Conservation (phyloP, 768 basidiomycete species). For the Cystoderma amianthinum region DNA sequence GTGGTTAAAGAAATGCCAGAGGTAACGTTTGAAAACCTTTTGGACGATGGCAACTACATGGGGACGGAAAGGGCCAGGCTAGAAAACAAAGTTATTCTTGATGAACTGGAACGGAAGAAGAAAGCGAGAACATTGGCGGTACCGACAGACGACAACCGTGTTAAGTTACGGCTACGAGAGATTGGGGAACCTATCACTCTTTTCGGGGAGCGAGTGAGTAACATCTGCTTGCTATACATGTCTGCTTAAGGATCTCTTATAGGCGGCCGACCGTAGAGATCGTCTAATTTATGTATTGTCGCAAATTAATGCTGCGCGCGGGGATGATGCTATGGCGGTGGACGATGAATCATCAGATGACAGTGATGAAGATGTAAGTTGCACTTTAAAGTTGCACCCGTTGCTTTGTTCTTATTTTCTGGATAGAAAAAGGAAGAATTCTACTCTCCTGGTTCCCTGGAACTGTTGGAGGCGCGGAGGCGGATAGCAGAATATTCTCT, state of each 20-base stretch:
- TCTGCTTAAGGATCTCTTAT: constrained; percentile 11
- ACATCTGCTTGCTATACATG: neutral
- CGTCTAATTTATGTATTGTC: constrained; percentile 92
- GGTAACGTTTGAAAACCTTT: constrained; percentile 67
- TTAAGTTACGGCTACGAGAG: constrained; percentile 83
- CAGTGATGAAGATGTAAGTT: constrained; percentile 68
- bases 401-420: constrained; percentile 5
- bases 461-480: constrained; percentile 79
- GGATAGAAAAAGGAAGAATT: constrained; percentile 98
- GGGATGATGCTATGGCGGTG: constrained; percentile 72
- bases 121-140: constrained; percentile 89
- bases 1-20: constrained; percentile 47
- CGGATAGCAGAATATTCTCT: constrained; percentile 91
- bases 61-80: constrained; percentile 69
- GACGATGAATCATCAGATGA: constrained; percentile 65
- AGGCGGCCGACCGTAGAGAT: constrained; percentile 95
- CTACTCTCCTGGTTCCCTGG: constrained; percentile 86
- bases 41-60: constrained; percentile 72
- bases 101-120: constrained; percentile 97
- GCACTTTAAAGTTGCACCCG: neutral
- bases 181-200: constrained; percentile 96
- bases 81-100: constrained; percentile 84
- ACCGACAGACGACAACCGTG: constrained; percentile 93
- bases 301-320: constrained; percentile 85
- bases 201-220: constrained; percentile 94